Conservation (phyloP, 805 yeast genomes). For the Kockiozyma suomiensis region DNA sequence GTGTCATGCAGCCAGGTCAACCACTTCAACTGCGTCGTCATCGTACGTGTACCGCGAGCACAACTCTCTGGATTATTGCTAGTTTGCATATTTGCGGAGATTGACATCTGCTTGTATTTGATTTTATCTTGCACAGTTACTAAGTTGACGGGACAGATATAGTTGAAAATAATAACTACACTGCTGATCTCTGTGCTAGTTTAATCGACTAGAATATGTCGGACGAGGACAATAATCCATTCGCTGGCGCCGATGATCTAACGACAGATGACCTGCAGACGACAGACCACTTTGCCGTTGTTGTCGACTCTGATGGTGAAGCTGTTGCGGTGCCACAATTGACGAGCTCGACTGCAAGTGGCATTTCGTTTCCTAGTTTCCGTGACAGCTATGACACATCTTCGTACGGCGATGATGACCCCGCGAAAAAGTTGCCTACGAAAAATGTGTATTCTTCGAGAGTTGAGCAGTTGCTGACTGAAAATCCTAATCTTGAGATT, state of each 20-base stretch:
- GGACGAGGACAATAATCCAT: slow-evolving; percentile 50
- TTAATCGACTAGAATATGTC: slow-evolving; percentile 2
- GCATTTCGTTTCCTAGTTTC: slow-evolving; percentile 27
- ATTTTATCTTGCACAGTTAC: too few species aligned
- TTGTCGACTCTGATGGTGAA: slow-evolving; percentile 16
- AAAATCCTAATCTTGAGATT: slow-evolving; percentile 42
- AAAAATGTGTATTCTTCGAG: slow-evolving; percentile 35
- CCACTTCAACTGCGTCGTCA: too few species aligned
- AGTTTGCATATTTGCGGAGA: too few species aligned
- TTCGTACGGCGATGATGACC: slow-evolving; percentile 21
- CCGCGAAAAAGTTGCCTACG: not conserved
- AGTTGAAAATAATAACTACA: too few species aligned
- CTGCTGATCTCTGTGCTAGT: not conserved
- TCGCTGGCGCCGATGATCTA: slow-evolving; percentile 41
- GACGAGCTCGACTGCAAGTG: not conserved
- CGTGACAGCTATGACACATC: slow-evolving; percentile 31
- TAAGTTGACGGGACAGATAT: not conserved
- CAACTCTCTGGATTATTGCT: too few species aligned
- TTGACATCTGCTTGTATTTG: too few species aligned
- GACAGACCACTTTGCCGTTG: slow-evolving; percentile 31
- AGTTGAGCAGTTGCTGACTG: slow-evolving; percentile 42
- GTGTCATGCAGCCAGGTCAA: too few species aligned
- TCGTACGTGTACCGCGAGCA: too few species aligned
- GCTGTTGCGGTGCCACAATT: not conserved
- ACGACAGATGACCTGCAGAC: slow-evolving; percentile 25